Percentiles rank a stretch among this genome's conserved stretches.
phyloP scores from a whole-genome alignment of 108 stramenopile genomes.

The Schizochytrium sp. region DNA sequence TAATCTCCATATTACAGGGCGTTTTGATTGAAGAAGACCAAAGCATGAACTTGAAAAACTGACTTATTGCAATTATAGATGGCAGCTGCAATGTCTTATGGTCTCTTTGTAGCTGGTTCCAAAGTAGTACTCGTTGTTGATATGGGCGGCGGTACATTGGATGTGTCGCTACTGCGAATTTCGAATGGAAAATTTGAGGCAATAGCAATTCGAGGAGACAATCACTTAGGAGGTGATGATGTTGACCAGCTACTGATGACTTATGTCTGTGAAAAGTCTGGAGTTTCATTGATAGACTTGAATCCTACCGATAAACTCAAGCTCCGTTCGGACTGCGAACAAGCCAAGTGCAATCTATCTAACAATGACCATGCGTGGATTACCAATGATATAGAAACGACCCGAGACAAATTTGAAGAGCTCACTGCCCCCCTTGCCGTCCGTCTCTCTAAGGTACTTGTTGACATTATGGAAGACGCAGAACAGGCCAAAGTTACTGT shows the following conservation, averaged over 20 bases:
- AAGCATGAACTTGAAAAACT: too few species aligned
- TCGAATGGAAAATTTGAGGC: constrained; percentile 49
- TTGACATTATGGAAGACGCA: background rate
- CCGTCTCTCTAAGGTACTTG: background rate
- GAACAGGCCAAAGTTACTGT: background rate
- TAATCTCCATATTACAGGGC: too few species aligned
- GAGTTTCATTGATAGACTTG: background rate
- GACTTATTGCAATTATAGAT: background rate
- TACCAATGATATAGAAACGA: background rate
- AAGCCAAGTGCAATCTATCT: constrained; percentile 18
- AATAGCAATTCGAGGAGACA: constrained; percentile 54
- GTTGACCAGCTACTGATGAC: constrained; percentile 12
- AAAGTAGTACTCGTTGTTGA: constrained; percentile 14
- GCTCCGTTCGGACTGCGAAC: background rate
- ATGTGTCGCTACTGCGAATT: constrained; percentile 46
- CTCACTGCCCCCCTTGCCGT: background rate
- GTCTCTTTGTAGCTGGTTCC: constrained; percentile 49
- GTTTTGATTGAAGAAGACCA: too few species aligned
- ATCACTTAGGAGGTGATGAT: constrained; percentile 33
- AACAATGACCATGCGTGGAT: constrained; percentile 33
- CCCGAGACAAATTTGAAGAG: background rate
- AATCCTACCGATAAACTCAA: background rate
- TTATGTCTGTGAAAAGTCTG: background rate
- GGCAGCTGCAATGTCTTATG: constrained; percentile 54
- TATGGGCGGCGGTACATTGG: constrained; percentile 58